Base-by-base conservation (phyloP, 73 alveolate species). In the Blepharisma stoltei region DNA sequence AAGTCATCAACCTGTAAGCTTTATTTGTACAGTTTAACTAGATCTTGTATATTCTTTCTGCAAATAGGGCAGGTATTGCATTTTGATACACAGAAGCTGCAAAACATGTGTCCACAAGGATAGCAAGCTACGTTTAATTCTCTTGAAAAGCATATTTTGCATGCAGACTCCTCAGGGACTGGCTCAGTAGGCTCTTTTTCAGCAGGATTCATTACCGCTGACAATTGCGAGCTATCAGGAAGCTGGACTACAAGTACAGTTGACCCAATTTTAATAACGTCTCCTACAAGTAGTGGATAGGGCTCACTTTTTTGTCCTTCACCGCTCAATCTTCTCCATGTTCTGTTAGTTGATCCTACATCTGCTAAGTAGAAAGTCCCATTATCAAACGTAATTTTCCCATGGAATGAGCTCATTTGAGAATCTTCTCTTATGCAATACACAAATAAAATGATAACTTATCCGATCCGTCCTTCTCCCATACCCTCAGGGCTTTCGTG, bases 341-440 rank as follows among this genome's bases (percentile, higher is more conserved):
- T 88, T 43, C 90, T 67, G 55, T 88, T 88, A 8, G 95, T 88
- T 3, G 92, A 84, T 4, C 95, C 95, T 9, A 85, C 90, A 81
- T 88, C 95, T 45, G 55, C 87, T 6, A 88, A 78, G 47, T 47
- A 65, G 68, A 80, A 88, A 6, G 75, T 80, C 41, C 84, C 80
- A 44, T 83, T 70, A 49, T 77, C 87, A 54, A 66, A 84, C 8
- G 71, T 46, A 48, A 88, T 88, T 48, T 78, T 88, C 6, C 92
- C 95, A 68, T 88, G 95, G 32, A 60, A 83, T 37, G 84, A 81
- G 55, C 87, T 69, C 92, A 88, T 84, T 47, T 88, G 88, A 18
- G 92, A 80, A 54, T 88, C 95, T 46, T 88, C 95, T 25, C 71
- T 38, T 7, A 88, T 90, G 37, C 88, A 80, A 55, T 84, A 83